Evolutionary conservation across 139 green algal species (phyloP).

Genomic region (Chlamydomonas sp.): DNA sequence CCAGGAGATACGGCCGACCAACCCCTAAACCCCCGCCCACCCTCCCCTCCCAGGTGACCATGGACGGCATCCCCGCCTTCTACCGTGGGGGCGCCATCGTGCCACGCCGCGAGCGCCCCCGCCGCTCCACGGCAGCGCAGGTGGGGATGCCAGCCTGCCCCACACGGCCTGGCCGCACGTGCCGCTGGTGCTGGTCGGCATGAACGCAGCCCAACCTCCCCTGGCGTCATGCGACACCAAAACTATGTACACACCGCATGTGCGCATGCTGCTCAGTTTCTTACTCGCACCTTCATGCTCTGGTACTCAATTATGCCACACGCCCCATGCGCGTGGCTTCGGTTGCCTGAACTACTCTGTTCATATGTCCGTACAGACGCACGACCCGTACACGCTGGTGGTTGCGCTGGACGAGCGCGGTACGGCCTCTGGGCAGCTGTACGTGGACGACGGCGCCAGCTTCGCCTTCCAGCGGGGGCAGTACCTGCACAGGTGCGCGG

Average conservation of each 20-base stretch:
- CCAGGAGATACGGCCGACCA: background rate
- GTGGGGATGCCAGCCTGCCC: constrained; percentile 73
- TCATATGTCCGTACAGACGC: constrained; percentile 2
- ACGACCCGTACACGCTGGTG: constrained; percentile 92
- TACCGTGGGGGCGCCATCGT: constrained; percentile 90
- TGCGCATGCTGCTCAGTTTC: too few relatives aligned
- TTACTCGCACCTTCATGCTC: too few relatives aligned
- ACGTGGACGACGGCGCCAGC: constrained; percentile 94
- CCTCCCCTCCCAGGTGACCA: constrained; percentile 59
- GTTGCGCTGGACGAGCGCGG: constrained; percentile 82
- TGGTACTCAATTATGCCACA: too few relatives aligned
- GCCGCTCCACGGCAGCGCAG: constrained; percentile 77
- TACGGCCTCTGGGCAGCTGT: constrained; percentile 85
- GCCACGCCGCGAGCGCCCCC: constrained; percentile 80
- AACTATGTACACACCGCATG: too few relatives aligned
- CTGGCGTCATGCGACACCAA: too few relatives aligned
- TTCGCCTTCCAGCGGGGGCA: constrained; percentile 84
- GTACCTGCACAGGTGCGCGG: constrained; percentile 61
- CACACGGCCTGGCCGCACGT: background rate
- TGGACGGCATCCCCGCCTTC: constrained; percentile 85
- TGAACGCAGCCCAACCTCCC: too few relatives aligned
- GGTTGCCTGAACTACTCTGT: background rate
- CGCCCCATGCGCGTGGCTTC: too few relatives aligned
- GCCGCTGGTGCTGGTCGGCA: too few relatives aligned
- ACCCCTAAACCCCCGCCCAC: background rate